Evolutionary conservation across 352 stramenopile species (phyloP).

Genomic region (Globisporangium spiculum): DNA sequence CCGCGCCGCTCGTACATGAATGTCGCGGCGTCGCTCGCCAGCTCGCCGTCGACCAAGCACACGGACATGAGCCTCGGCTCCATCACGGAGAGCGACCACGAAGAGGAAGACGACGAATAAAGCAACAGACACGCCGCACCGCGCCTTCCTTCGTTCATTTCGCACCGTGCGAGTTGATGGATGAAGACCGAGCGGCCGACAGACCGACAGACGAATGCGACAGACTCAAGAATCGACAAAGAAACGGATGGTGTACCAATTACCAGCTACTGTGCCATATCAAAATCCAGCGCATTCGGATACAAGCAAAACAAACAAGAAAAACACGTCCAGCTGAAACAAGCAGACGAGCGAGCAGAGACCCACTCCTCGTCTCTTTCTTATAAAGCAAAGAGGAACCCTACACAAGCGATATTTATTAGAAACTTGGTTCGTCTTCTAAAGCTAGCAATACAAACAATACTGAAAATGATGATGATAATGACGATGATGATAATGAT

Average conservation of each 20-base stretch:
- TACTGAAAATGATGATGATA: neutral
- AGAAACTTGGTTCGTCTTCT: conserved; percentile 1
- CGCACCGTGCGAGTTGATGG: neutral
- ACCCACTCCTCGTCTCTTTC: neutral
- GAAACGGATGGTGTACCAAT: conserved; percentile 17
- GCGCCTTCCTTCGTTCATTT: neutral
- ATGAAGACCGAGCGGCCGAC: neutral
- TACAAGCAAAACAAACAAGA: neutral
- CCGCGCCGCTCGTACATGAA: conserved; percentile 54
- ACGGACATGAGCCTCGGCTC: conserved; percentile 59
- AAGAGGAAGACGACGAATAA: conserved; percentile 31
- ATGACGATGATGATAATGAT: neutral
- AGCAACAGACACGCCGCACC: neutral
- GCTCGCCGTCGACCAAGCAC: conserved; percentile 50
- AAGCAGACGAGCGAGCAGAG: neutral
- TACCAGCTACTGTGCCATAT: conserved; percentile 20
- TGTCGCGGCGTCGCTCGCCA: conserved; percentile 59
- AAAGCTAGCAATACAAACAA: neutral
- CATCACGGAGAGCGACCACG: conserved; percentile 66
- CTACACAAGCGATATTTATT: conserved; percentile 7
- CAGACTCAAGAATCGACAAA: conserved; percentile 6
- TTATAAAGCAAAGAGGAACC: neutral
- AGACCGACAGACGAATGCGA: neutral
- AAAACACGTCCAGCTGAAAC: neutral
- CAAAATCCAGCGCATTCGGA: conserved; percentile 17